Evolutionary conservation across 2,329 filamentous ascomycete species (phyloP).

Genomic region (Epichloe elymi): DNA sequence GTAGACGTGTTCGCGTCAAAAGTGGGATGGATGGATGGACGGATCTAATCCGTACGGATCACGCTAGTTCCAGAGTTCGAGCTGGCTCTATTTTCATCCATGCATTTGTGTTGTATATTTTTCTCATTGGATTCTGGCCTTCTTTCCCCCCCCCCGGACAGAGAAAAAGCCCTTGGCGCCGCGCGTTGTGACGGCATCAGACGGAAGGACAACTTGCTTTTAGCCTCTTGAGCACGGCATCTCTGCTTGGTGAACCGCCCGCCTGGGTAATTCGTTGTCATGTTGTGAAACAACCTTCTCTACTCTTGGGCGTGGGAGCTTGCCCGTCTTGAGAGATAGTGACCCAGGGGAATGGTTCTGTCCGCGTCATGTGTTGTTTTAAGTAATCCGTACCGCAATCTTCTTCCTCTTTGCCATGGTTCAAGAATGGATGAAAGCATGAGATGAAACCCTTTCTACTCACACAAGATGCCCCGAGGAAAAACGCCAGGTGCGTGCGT

Average conservation of each 20-base stretch:
- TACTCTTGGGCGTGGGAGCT: neutral
- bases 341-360: constrained; percentile 1
- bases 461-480: too few species aligned
- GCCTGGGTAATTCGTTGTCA: neutral
- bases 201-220: neutral
- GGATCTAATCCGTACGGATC: too few species aligned
- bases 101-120: too few species aligned
- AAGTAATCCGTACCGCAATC: too few species aligned
- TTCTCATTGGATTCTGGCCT: too few species aligned
- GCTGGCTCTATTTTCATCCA: too few species aligned
- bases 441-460: too few species aligned
- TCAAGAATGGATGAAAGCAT: too few species aligned
- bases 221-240: neutral
- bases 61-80: too few species aligned
- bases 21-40: too few species aligned
- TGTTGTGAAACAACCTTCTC: neutral
- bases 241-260: neutral
- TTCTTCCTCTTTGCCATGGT: too few species aligned
- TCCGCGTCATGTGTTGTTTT: neutral
- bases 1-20: too few species aligned
- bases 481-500: neutral
- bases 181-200: neutral
- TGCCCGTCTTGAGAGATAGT: neutral
- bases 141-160: neutral
- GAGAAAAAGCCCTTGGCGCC: neutral